These are phyloP conservation scores for Glonium stellatum DNA, from an alignment of 495 filamentous ascomycete genomes.

Conservation along the genomic window DNA sequence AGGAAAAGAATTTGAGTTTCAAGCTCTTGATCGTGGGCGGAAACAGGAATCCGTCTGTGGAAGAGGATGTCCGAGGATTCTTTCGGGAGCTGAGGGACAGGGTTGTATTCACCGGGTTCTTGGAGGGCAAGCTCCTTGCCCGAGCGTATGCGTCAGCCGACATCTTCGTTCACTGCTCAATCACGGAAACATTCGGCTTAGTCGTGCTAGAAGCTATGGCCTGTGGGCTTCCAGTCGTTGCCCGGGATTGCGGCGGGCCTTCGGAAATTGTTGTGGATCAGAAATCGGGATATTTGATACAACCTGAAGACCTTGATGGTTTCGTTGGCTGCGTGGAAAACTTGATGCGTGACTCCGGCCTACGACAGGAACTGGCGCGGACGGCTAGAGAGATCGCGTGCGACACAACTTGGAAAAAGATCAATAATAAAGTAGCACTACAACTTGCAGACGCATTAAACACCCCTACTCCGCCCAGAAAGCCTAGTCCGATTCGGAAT, in stretches of 20 bases:
- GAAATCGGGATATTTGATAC: constrained; percentile 50
- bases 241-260: constrained; percentile 57
- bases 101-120: constrained; percentile 54
- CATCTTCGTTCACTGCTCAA: constrained; percentile 57
- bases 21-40: constrained; percentile 57
- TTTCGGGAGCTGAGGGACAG: constrained; percentile 44
- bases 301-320: constrained; percentile 45
- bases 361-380: constrained; percentile 37
- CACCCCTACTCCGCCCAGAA: neutral
- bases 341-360: constrained; percentile 36
- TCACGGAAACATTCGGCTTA: constrained; percentile 60
- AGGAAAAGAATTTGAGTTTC: constrained; percentile 47
- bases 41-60: constrained; percentile 53
- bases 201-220: constrained; percentile 62
- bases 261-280: constrained; percentile 53
- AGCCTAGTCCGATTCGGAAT: constrained; percentile 1
- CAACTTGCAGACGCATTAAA: constrained; percentile 37
- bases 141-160: constrained; percentile 54
- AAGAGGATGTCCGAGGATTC: constrained; percentile 45
- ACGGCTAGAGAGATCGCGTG: constrained; percentile 46
- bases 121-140: constrained; percentile 48
- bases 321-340: constrained; percentile 45
- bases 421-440: constrained; percentile 55
- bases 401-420: constrained; percentile 57
- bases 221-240: constrained; percentile 56